Evolutionary conservation across 805 yeast genomes (phyloP).

Genomic region (Brettanomyces sp.): DNA sequence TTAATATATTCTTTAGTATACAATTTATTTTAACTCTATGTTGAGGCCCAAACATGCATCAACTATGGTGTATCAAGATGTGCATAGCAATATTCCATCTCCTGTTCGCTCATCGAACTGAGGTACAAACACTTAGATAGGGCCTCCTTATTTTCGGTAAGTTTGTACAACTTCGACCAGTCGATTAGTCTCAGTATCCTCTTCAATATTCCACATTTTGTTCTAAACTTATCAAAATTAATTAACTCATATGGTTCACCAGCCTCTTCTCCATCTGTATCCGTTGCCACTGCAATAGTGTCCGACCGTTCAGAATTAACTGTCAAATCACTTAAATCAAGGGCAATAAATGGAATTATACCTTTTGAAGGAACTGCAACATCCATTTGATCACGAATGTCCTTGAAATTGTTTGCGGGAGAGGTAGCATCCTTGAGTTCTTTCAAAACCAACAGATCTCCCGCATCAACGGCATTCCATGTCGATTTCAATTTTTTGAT

Average conservation of each 20-base stretch:
- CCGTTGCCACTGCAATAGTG: constrained; percentile 17
- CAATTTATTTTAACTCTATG: not conserved
- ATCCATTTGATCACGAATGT: constrained; percentile 54
- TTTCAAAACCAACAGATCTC: constrained; percentile 60
- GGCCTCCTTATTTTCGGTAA: constrained; percentile 49
- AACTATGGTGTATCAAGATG: constrained; percentile 7
- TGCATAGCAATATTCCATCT: constrained; percentile 39
- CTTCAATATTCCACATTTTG: constrained; percentile 68
- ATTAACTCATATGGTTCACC: constrained; percentile 35
- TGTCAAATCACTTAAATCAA: constrained; percentile 74
- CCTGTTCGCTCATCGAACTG: constrained; percentile 62
- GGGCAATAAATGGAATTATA: constrained; percentile 83
- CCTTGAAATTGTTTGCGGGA: constrained; percentile 63
- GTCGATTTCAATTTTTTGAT: constrained; percentile 54
- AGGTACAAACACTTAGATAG: constrained; percentile 80
- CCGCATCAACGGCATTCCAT: constrained; percentile 66
- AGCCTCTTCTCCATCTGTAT: constrained; percentile 4
- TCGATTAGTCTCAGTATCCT: constrained; percentile 73
- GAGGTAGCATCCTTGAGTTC: constrained; percentile 63
- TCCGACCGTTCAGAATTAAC: constrained; percentile 61
- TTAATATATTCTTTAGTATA: not conserved
- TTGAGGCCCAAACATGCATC: not conserved
- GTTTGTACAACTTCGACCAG: constrained; percentile 65
- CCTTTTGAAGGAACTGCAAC: constrained; percentile 55
- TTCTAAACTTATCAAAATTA: constrained; percentile 70